Evolutionary conservation across 2,329 filamentous ascomycete species (phyloP).

Genomic region (Apiospora rasikravindrae): DNA sequence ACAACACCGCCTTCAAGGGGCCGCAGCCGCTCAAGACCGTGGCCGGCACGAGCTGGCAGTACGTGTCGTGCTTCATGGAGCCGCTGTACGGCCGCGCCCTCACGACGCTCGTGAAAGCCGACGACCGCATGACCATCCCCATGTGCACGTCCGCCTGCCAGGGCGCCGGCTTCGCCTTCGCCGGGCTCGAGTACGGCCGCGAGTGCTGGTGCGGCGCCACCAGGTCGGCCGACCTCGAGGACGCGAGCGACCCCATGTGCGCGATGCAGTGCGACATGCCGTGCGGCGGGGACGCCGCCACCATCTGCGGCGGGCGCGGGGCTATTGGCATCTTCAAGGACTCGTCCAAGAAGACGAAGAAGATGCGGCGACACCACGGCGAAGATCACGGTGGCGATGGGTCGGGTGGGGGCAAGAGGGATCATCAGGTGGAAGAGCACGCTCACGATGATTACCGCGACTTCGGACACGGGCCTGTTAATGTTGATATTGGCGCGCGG

Average conservation of each 20-base stretch:
- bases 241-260: slow-evolving; percentile 26
- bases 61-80: slow-evolving; percentile 25
- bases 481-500: slow-evolving; percentile 20
- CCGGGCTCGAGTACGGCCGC: slow-evolving; percentile 42
- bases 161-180: slow-evolving; percentile 40
- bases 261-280: slow-evolving; percentile 30
- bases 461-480: background rate
- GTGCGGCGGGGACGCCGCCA: slow-evolving; percentile 25
- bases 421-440: background rate
- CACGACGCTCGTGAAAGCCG: slow-evolving; percentile 24
- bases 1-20: slow-evolving; percentile 24
- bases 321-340: slow-evolving; percentile 25
- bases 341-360: background rate
- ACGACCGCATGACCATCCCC: slow-evolving; percentile 42
- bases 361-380: background rate
- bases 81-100: slow-evolving; percentile 18
- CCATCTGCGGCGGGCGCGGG: slow-evolving; percentile 27
- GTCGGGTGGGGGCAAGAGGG: background rate
- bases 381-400: background rate
- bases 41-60: slow-evolving; percentile 18
- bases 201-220: slow-evolving; percentile 42
- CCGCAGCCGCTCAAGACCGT: slow-evolving; percentile 26
- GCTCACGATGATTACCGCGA: slow-evolving; percentile 17
- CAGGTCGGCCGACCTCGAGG: slow-evolving; percentile 21
- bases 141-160: slow-evolving; percentile 36